Base-by-base conservation (phyloP, 495 filamentous ascomycete genomes). In the Lasiosphaeris hirsuta region DNA sequence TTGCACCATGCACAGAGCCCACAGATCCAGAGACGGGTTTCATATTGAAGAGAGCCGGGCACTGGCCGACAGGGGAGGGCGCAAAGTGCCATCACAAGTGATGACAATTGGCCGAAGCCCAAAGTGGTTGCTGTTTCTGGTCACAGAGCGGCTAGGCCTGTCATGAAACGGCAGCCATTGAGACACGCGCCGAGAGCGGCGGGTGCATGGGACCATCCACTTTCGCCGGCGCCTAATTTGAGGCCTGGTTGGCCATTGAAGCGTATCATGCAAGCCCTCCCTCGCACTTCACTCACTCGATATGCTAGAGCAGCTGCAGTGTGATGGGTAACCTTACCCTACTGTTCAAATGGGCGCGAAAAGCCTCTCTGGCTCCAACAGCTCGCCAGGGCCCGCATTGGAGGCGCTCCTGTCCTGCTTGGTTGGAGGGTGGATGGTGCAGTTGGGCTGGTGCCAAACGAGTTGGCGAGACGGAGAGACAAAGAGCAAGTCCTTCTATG, bases 101-200 rank as follows among this genome's bases (percentile, higher is more conserved):
- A 30, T 54, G 38, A 44, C 38, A 14, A 45, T 54, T 54, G 40
- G 42, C 50, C 52, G 48, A 30, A 18, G 33, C 39, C 41, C n/a
- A 17, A 41, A 46, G 6, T 9, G 33, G 15, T 18, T 33, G 33
- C 53, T 38, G 53, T 40, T 48, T 48, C 43, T 47, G 43, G 53
- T 48, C 42, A 56, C 43, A 56, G 30, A 30, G 34, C 14, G 53
- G 43, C 44, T 47, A 48, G 44, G 30, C 44, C 51, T 9, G 47
- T 17, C 51, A 50, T 52, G 38, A 49, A 58, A 57, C 44, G 51
- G 45, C 65, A 61, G 61, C 62, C 64, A 64, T 23, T 52, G 56
- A 46, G 49, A 58, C 56, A 48, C 49, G 41, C 49, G 49, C 49
- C 51, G 41, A 49, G 23, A 55, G 38, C 23, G 38, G 37, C 14